These are phyloP conservation scores for Pulveroboletus sp. DNA, from an alignment of 768 basidiomycete species.

Conservation along the genomic window DNA sequence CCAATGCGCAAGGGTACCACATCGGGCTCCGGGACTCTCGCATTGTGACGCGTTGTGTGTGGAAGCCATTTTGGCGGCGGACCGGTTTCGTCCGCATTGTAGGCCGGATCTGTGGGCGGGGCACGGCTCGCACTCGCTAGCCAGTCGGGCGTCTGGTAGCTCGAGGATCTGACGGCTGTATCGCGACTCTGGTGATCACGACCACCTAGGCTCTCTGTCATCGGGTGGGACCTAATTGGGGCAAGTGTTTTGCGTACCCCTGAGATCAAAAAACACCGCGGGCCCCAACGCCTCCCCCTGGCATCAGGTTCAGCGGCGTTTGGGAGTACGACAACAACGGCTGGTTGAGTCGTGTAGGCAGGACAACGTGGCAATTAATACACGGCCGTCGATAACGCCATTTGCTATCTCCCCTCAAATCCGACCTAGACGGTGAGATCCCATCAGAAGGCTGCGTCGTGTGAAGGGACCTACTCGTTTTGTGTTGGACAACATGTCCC, in stretches of 20 bases:
- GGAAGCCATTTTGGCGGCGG: background rate
- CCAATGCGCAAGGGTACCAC: constrained; percentile 13
- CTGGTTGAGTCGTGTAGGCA: constrained; percentile 6
- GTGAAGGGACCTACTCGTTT: constrained; percentile 7
- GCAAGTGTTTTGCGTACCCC: background rate
- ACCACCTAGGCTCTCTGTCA: constrained; percentile 8
- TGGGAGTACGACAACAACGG: constrained; percentile 2
- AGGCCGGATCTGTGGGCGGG: constrained; percentile 9
- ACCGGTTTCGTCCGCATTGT: constrained; percentile 13
- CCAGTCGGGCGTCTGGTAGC: background rate
- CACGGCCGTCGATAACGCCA: constrained; percentile 2
- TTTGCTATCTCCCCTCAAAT: constrained; percentile 4
- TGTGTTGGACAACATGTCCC: no score
- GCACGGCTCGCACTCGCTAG: constrained; percentile 9
- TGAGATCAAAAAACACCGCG: constrained; percentile 5
- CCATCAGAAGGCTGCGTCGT: constrained; percentile 1
- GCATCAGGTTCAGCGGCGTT: constrained; percentile 15
- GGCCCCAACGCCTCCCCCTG: constrained; percentile 3
- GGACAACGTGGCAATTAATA: constrained; percentile 9
- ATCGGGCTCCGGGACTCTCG: constrained; percentile 18
- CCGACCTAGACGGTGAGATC: constrained; percentile 6
- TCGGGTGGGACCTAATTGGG: constrained; percentile 4
- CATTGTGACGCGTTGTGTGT: constrained; percentile 12
- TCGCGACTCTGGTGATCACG: constrained; percentile 13
- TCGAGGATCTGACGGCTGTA: constrained; percentile 16